Conservation (phyloP, 768 basidiomycete genomes). For the Lactarius hatsudake region DNA sequence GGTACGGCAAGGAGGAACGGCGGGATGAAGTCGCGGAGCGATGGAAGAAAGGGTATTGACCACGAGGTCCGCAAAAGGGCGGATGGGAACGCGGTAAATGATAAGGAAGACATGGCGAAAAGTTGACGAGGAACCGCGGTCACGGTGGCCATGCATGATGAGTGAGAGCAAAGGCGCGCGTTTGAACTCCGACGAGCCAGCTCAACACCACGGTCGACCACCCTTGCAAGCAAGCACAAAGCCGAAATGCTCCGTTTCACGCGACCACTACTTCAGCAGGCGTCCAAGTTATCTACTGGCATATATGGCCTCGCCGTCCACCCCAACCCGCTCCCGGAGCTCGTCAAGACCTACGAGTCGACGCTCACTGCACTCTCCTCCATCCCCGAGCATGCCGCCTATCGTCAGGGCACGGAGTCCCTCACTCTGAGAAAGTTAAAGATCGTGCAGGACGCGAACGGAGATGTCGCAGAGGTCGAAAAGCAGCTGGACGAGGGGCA, state of each 20-base stretch:
- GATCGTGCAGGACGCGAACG: constrained; percentile 66
- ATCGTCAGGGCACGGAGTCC: constrained; percentile 85
- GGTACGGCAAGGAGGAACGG: constrained; percentile 89
- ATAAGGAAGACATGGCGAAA: constrained; percentile 28
- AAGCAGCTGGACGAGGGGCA: constrained; percentile 76
- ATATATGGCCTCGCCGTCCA: constrained; percentile 84
- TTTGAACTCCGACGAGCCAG: constrained; percentile 23
- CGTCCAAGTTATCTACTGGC: constrained; percentile 77
- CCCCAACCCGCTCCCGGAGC: constrained; percentile 76
- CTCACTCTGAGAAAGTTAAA: constrained; percentile 77
- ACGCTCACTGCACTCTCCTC: constrained; percentile 67
- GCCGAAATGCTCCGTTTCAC: constrained; percentile 70
- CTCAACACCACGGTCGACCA: background rate
- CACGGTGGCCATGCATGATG: constrained; percentile 2
- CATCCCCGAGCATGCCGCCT: constrained; percentile 81
- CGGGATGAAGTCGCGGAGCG: constrained; percentile 74
- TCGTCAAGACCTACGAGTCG: constrained; percentile 69
- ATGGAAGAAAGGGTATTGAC: constrained; percentile 42
- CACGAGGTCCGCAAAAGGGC: constrained; percentile 31
- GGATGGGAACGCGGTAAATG: constrained; percentile 32
- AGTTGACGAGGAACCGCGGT: constrained; percentile 23
- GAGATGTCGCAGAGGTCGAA: constrained; percentile 66
- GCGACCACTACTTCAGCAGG: constrained; percentile 58
- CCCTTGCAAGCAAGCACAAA: constrained; percentile 29
- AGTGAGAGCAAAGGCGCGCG: background rate